Evolutionary conservation across 2,329 filamentous ascomycete genomes (phyloP).

Genomic region (Tothia fuscella): DNA sequence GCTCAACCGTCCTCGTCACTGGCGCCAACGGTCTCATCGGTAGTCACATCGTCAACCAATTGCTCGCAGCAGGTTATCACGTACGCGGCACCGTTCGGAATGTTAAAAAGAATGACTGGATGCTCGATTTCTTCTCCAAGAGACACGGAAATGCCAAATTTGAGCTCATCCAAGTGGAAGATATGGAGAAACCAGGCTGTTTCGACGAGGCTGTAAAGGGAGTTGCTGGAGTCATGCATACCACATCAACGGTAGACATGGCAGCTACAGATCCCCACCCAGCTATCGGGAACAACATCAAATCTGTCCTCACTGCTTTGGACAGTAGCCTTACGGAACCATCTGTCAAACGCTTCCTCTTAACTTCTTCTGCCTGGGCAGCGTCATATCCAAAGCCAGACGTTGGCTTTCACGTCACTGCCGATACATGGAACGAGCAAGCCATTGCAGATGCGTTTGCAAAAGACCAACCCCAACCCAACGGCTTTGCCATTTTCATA

Average conservation of each 20-base stretch:
- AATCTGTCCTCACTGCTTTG: conserved; percentile 14
- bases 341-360: conserved; percentile 19
- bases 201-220: conserved; percentile 16
- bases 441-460: conserved; percentile 21
- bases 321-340: conserved; percentile 16
- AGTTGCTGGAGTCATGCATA: conserved; percentile 22
- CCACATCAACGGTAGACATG: conserved; percentile 19
- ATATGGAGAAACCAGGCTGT: conserved; percentile 17
- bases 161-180: conserved; percentile 20
- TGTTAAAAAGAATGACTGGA: conserved; percentile 19
- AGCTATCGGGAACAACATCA: conserved; percentile 12
- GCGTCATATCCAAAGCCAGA: background rate
- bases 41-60: conserved; percentile 28
- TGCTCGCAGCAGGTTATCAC: conserved; percentile 29
- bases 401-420: conserved; percentile 12
- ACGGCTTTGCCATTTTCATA: conserved; percentile 30
- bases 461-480: conserved; percentile 15
- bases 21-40: conserved; percentile 32
- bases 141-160: conserved; percentile 18
- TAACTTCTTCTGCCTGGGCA: conserved; percentile 16
- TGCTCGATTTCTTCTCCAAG: conserved; percentile 19
- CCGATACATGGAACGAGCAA: conserved; percentile 22
- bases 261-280: conserved; percentile 19
- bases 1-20: conserved; percentile 26
- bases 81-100: conserved; percentile 34